These are phyloP conservation scores for Amoeboaphelidium occidentale DNA, from an alignment of 371 early-diverging fungal genomes.

Conservation along the genomic window DNA sequence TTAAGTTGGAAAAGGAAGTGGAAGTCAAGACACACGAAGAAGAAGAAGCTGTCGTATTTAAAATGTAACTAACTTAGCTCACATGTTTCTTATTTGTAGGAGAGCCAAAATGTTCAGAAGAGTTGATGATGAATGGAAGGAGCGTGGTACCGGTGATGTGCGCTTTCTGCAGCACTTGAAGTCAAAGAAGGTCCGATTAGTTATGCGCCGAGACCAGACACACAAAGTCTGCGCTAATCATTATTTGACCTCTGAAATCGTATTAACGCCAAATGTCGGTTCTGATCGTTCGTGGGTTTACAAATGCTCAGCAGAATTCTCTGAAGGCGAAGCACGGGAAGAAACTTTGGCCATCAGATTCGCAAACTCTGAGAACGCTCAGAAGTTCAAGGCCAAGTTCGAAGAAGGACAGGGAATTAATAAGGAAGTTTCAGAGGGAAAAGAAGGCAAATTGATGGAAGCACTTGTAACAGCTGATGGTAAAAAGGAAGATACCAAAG, in stretches of 20 bases:
- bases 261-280: constrained; percentile 69
- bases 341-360: constrained; percentile 88
- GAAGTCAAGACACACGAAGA: constrained; percentile 86
- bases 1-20: constrained; percentile 65
- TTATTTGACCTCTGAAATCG: constrained; percentile 61
- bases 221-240: constrained; percentile 96
- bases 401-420: constrained; percentile 30
- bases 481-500: too few relatives aligned
- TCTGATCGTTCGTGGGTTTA: constrained; percentile 96
- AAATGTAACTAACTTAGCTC: constrained; percentile 41
- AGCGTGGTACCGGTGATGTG: constrained; percentile 92
- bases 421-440: constrained; percentile 1
- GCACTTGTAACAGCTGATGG: too few relatives aligned
- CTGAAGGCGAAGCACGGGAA: constrained; percentile 55
- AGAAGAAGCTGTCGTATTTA: constrained; percentile 72
- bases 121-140: constrained; percentile 90
- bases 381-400: constrained; percentile 31
- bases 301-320: constrained; percentile 59
- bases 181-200: constrained; percentile 55
- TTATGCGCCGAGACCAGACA: constrained; percentile 95
- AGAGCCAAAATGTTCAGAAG: constrained; percentile 93
- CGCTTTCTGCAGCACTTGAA: constrained; percentile 76
- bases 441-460: neutral
- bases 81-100: constrained; percentile 21
- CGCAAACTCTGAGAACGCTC: constrained; percentile 60